Base-by-base conservation (phyloP, 2,329 filamentous ascomycete species). In the Epichloe bromicola region DNA sequence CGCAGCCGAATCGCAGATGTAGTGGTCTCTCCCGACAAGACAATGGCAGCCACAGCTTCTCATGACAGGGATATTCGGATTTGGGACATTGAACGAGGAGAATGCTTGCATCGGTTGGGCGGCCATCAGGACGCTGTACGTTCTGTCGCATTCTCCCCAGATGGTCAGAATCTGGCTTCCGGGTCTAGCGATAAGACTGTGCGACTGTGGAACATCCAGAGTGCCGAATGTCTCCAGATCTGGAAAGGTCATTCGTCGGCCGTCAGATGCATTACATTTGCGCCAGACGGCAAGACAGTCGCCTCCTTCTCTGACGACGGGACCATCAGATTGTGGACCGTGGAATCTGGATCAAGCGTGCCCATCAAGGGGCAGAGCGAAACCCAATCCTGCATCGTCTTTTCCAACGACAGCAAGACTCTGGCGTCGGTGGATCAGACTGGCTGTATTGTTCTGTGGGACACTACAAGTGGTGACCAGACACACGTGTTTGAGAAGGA, bases 361-460 rank as follows among this genome's bases (percentile, higher is more conserved):
- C 49, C 55, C 37, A 59, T 60, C 44, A 52, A 51, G 36, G 55
- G 55, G 43, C 57, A 59, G 39, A 53, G 50, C 42, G 46, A 44
- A 36, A 46, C 2, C 2, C 48, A 55, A 14, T 52, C 12, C 11
- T 54, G 53, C 33, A 47, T 60, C 4, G 48, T 46, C 15, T 57
- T 61, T 43, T 54, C 56, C 14, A 52, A 49, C 26, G 54, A 59
- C 43, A 42, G 53, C 15, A 50, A 49, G 39, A 51, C 33, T 37
- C 30, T 61, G 1, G 56, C 55, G 20, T 56, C 56, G 10, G 52
- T 47, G 26, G 54, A 51, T 6, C 11, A 30, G 12, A 50, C 56
- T 26, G 43, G 43, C 4, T 56, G 52, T 4, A 42, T 61, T 7
- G 45, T 49, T 37, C 42, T 59, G 26, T 58, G 56, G 58, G 50